Conservation (phyloP, 108 stramenopile genomes). For the Discostella stelligeroides region DNA sequence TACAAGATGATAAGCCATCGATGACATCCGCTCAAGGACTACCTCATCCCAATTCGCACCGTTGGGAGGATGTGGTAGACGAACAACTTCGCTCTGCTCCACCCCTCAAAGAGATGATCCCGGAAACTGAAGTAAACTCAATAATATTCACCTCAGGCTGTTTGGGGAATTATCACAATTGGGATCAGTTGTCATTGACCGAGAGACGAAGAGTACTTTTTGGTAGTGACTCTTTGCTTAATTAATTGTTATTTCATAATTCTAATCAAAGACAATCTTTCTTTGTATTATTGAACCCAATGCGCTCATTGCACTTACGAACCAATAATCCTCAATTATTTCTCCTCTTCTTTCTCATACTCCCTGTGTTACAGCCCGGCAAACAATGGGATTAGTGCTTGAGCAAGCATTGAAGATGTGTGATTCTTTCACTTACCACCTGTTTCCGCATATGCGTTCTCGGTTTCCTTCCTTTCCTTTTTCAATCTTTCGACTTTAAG, state of each 20-base stretch:
- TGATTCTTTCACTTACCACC: slow-evolving; percentile 10
- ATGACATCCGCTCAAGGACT: slow-evolving; percentile 26
- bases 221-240: slow-evolving; percentile 76
- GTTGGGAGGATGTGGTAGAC: slow-evolving; percentile 55
- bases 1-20: slow-evolving; percentile 4
- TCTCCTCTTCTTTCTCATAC: slow-evolving; percentile 47
- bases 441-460: slow-evolving; percentile 29
- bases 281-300: not conserved
- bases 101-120: slow-evolving; percentile 50
- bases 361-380: slow-evolving; percentile 1
- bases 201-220: slow-evolving; percentile 78
- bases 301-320: too few species aligned
- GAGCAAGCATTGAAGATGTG: not conserved
- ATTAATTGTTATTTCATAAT: slow-evolving; percentile 1
- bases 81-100: slow-evolving; percentile 49
- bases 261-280: not conserved
- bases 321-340: slow-evolving; percentile 3
- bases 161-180: slow-evolving; percentile 50
- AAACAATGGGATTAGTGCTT: not conserved
- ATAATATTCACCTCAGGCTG: slow-evolving; percentile 66
- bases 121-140: slow-evolving; percentile 18
- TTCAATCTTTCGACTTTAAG: slow-evolving; percentile 76
- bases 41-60: slow-evolving; percentile 14
- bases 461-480: slow-evolving; percentile 34
- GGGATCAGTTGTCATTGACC: slow-evolving; percentile 50